Evolutionary conservation across 2,329 filamentous ascomycete genomes (phyloP).

Genomic region (Elsinoe necatrix): DNA sequence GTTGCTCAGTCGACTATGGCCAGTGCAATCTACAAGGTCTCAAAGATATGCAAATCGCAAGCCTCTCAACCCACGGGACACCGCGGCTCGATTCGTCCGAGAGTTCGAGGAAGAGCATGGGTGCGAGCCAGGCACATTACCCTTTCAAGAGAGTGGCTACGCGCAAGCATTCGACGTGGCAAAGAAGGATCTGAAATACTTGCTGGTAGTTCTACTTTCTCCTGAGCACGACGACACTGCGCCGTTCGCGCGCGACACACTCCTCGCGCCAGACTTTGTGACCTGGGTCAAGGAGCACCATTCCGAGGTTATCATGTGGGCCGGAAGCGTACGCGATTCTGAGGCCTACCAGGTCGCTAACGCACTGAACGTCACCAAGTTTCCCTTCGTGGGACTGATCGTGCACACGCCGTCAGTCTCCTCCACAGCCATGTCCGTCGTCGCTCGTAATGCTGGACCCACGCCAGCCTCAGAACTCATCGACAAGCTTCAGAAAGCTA

Average conservation of each 20-base stretch:
- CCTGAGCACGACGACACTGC: constrained; percentile 91
- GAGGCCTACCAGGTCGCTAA: constrained; percentile 91
- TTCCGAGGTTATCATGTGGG: constrained; percentile 84
- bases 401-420: constrained; percentile 80
- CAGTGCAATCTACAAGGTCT: constrained; percentile 49
- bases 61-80: constrained; percentile 75
- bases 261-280: constrained; percentile 66
- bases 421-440: constrained; percentile 80
- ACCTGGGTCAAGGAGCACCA: constrained; percentile 63
- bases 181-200: constrained; percentile 83
- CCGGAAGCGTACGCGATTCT: constrained; percentile 82
- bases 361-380: constrained; percentile 82
- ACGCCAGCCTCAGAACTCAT: constrained; percentile 63
- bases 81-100: constrained; percentile 76
- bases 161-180: constrained; percentile 84
- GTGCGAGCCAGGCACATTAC: constrained; percentile 48
- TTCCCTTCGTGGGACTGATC: constrained; percentile 78
- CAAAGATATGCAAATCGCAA: constrained; percentile 57
- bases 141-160: constrained; percentile 81
- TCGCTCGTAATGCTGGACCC: constrained; percentile 68
- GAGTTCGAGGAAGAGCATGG: constrained; percentile 96
- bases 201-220: constrained; percentile 79
- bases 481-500: constrained; percentile 62
- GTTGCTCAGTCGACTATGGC: constrained; percentile 42
- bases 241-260: constrained; percentile 70